Evolutionary conservation across 148 eudicot species (phyloP).

Genomic region (Fagopyrum esculentum): DNA sequence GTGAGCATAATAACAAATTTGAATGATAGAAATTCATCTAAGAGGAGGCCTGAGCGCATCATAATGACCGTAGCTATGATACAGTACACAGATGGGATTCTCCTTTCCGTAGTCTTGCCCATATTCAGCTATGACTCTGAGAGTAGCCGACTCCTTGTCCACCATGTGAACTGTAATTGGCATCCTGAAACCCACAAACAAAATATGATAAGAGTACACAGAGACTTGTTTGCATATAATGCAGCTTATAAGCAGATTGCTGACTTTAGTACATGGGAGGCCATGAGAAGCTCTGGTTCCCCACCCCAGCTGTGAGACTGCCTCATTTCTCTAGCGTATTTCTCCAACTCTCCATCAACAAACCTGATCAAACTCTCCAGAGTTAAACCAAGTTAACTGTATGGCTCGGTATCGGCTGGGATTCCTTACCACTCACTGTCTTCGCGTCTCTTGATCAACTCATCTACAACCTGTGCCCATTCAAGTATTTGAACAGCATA

Average conservation of each 20-base stretch:
- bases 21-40: not conserved
- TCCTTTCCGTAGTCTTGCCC: conserved; percentile 72
- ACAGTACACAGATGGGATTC: conserved; percentile 58
- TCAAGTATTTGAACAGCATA: too few species aligned
- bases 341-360: conserved; percentile 72
- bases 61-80: conserved; percentile 82
- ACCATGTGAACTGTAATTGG: conserved; percentile 77
- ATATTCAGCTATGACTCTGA: conserved; percentile 67
- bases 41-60: conserved; percentile 45
- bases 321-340: conserved; percentile 58
- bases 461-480: conserved; percentile 41
- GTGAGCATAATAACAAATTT: not conserved
- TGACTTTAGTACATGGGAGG: conserved; percentile 78
- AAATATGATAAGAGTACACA: too few species aligned
- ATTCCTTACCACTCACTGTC: conserved; percentile 67
- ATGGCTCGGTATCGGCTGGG: too few species aligned
- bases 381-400: too few species aligned
- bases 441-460: conserved; percentile 67
- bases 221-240: too few species aligned
- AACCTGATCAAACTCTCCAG: conserved; percentile 34
- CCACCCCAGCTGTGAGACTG: conserved; percentile 83
- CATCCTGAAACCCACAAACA: conserved; percentile 35
- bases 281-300: conserved; percentile 90
- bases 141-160: conserved; percentile 41
- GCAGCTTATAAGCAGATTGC: not conserved